Base-by-base conservation (phyloP, 306 rosid species). In the Castanospermum australe region DNA sequence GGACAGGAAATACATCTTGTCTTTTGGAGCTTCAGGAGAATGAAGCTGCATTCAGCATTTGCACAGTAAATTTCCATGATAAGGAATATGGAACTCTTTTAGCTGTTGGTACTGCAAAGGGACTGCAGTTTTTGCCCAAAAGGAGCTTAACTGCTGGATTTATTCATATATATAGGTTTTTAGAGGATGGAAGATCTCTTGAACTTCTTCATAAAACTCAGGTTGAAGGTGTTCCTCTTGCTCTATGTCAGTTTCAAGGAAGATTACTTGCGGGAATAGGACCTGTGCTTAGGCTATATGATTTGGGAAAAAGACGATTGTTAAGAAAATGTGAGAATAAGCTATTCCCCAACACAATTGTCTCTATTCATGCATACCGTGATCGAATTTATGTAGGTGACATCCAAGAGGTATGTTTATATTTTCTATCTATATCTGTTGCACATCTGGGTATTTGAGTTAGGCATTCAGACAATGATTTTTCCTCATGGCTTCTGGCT, bases 41-140 rank as follows among this genome's bases (percentile, higher is more conserved):
- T 28, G 99, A 96, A 86, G 98, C 97, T 79, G 99, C 98, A 35
- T 91, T 96, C 89, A 93, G 98, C 61, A 22, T 96, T 35, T 96
- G 99, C 85, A 93, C 96, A 0, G 97, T 91, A 68, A 96, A 91
- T 83, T 96, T 96, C 82, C 97, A 91, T 66, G 98, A 96, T 81
- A 96, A 93, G 87, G 99, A 95, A 75, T 89, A 91, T 24, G 99
- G 99, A 55, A 89, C 96, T 5, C 97, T 96, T 81, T 84, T 96
- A 81, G 99, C 98, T 10, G 97, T 95, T 85, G 99, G 99, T 69
- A 93, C 99, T 0, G 92, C 98, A 38, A 96, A 93, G 86, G 99
- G 99, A 52, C 89, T 96, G 81, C 93, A 91, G 76, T 96, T 90
- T 88, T 89, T 81, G 62, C 98, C 99, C 33, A 96, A 86, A 85